Base-by-base conservation (phyloP, 2,329 filamentous ascomycete genomes). In the Zymoseptoria ardabiliae region DNA sequence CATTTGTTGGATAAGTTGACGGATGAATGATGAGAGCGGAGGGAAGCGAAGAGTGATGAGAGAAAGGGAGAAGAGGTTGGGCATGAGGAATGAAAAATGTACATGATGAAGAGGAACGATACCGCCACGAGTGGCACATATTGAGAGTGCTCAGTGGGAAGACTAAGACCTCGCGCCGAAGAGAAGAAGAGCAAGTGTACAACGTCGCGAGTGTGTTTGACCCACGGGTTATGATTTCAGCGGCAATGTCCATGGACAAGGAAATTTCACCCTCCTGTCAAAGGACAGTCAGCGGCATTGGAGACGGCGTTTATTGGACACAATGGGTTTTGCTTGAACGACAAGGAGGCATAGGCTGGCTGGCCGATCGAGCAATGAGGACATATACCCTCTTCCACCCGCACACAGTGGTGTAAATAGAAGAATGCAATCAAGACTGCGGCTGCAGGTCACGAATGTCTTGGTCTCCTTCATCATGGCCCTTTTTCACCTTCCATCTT, bases 1-100 rank as follows among this genome's bases (percentile, higher is more conserved):
- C 84, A 87, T 67, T 82, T 96, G 58, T 78, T 97, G 65, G 82
- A 85, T 67, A 82, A 88, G 61, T 73, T 81, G 70, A 79, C 78
- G 60, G 78, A 80, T 56, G 68, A 72, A 53, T 71, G 67, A 72
- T 64, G 60, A 53, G 21, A 11, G 20, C 11, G 8, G 8, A 2
- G 7, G 11, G 11, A 7, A 35, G 28, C 2, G 8, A 35, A 9
- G 8, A 35, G 7, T 4, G 30, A 13, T 13, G 13, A 45, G 10
- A 13, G 35, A 41, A n/a, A 4, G 4, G 13, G 35, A 17, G 13
- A n/a, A n/a, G 35, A 45, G 35, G 4, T n/a, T n/a, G 35, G 35
- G 7, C 35, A 45, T 17, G 35, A 45, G 17, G 35, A 13, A 45
- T n/a, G 35, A 45, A 41, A 41, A 45, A 17, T 45, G 35, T 45